Base-by-base conservation (phyloP, 1,284 basidiomycete species). In the Rhodotorula sp. region DNA sequence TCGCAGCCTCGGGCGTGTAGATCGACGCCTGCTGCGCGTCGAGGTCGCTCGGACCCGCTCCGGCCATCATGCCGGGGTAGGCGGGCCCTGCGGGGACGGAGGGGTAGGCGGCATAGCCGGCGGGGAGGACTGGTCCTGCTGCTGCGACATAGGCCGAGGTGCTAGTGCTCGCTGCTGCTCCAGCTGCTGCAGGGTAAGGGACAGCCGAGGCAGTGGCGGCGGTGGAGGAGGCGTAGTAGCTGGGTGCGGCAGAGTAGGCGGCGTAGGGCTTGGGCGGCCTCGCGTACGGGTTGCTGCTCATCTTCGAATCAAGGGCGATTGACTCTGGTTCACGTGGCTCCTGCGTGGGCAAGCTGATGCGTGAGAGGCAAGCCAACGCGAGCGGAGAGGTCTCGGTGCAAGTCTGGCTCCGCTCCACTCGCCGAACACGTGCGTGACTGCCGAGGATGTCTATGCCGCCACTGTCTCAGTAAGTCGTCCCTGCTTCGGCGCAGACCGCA, bases 1-100 rank as follows among this genome's bases (percentile, higher is more conserved):
- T 64, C 21, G 65, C 64, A 7, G 73, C 75, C 38, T 78, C 77
- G 47, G 77, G 77, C 5, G 77, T 77, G 64, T 78, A 78, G 69
- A 77, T 77, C 19, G 60, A 64, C 50, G 70, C 64, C 61, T 78
- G 77, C 54, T 72, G 70, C 2, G 71, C 70, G 55, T 78, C 77
- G 62, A 71, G 76, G 18, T 48, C 48, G 62, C 56, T 43, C 38
- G 38, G 38, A 43, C 38, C 28, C 43, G 52, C 56, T 19, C 54
- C 49, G 5, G 34, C 34, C 34, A 8, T 34, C 34, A 34, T 34
- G 34, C 34, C 34, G 31, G 60, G 64, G 31, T 54, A 49, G n/a
- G 23, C 47, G 34, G 50, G 56, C 16, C 49, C 60, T 23, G 64
- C 49, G 59, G 19, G 57, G 8, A 19, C 49, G 21, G 43, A n/a